These are phyloP conservation scores for Boletus subcaerulescens DNA, from an alignment of 768 basidiomycete species.

Conservation along the genomic window DNA sequence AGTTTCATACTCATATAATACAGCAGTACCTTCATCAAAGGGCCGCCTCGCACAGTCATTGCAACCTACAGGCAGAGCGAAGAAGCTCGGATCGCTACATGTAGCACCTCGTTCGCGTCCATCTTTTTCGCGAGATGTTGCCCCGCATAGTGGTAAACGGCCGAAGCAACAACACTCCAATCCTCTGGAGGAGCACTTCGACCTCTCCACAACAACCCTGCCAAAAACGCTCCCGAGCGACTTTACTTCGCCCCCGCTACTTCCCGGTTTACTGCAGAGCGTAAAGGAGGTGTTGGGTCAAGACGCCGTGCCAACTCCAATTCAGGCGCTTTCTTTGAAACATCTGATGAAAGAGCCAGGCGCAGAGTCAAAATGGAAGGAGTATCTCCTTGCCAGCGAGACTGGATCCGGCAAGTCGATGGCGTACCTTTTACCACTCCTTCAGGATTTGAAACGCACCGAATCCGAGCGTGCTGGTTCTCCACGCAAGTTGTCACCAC, in stretches of 20 bases:
- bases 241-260: slow-evolving; percentile 69
- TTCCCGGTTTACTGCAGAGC: slow-evolving; percentile 59
- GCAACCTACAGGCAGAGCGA: slow-evolving; percentile 25
- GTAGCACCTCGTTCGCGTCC: slow-evolving; percentile 19
- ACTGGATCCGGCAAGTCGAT: slow-evolving; percentile 92
- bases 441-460: slow-evolving; percentile 70
- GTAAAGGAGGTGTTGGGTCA: slow-evolving; percentile 58
- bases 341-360: slow-evolving; percentile 46
- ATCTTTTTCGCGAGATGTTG: slow-evolving; percentile 14
- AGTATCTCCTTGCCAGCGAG: slow-evolving; percentile 78
- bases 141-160: slow-evolving; percentile 18
- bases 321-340: slow-evolving; percentile 73
- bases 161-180: slow-evolving; percentile 14
- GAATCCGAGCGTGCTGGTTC: slow-evolving; percentile 38
- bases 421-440: slow-evolving; percentile 82
- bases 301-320: slow-evolving; percentile 62
- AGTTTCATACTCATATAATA: neutral
- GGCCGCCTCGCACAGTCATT: slow-evolving; percentile 28
- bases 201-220: slow-evolving; percentile 28
- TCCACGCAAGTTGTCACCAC: slow-evolving; percentile 12
- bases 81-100: slow-evolving; percentile 26
- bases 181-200: slow-evolving; percentile 37
- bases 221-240: slow-evolving; percentile 30
- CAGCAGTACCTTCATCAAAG: slow-evolving; percentile 22
- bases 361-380: slow-evolving; percentile 20